A percentile compares a stretch with the other conserved stretches of the same genome.
These are phyloP conservation scores for Russula sp. DNA, from an alignment of 768 basidiomycete genomes.

Conservation along the genomic window DNA sequence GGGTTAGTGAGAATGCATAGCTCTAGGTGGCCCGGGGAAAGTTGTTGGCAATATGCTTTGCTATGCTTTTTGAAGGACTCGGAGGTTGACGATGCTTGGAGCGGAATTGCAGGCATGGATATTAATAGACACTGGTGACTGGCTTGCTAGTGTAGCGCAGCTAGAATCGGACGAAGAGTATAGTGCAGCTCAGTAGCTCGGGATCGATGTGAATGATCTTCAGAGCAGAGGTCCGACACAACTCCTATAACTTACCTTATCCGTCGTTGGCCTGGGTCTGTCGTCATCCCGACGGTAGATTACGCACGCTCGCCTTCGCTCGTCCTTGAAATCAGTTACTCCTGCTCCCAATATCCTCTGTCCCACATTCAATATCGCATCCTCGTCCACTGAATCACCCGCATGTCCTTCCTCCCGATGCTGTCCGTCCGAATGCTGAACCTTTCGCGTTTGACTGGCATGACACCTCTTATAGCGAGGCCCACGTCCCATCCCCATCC, in stretches of 20 bases:
- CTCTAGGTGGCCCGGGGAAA: too few relatives aligned
- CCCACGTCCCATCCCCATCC: slow-evolving; percentile 35
- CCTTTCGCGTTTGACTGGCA: slow-evolving; percentile 53
- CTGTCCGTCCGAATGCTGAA: slow-evolving; percentile 49
- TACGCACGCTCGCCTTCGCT: slow-evolving; percentile 31
- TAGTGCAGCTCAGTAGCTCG: too few relatives aligned
- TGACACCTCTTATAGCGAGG: slow-evolving; percentile 32
- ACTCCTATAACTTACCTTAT: slow-evolving; percentile 35
- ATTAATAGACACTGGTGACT: too few relatives aligned
- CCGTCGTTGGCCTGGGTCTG: slow-evolving; percentile 1
- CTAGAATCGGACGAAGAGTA: too few relatives aligned
- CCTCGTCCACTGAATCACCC: slow-evolving; percentile 35
- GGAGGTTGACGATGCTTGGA: too few relatives aligned
- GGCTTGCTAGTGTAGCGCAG: too few relatives aligned
- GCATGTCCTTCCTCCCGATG: slow-evolving; percentile 37
- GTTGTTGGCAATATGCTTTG: too few relatives aligned
- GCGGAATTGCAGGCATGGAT: too few relatives aligned
- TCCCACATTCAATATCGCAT: slow-evolving; percentile 51
- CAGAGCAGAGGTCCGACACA: too few relatives aligned
- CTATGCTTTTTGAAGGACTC: too few relatives aligned
- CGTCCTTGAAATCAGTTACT: slow-evolving; percentile 28
- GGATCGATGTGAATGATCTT: too few relatives aligned
- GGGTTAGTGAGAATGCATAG: too few relatives aligned
- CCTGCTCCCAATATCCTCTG: slow-evolving; percentile 56
- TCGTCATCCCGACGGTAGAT: slow-evolving; percentile 17